A percentile compares a stretch with the other conserved stretches of the same genome.
Conservation (phyloP, 768 basidiomycete genomes). For the Naganishia vaughanmartiniae region DNA sequence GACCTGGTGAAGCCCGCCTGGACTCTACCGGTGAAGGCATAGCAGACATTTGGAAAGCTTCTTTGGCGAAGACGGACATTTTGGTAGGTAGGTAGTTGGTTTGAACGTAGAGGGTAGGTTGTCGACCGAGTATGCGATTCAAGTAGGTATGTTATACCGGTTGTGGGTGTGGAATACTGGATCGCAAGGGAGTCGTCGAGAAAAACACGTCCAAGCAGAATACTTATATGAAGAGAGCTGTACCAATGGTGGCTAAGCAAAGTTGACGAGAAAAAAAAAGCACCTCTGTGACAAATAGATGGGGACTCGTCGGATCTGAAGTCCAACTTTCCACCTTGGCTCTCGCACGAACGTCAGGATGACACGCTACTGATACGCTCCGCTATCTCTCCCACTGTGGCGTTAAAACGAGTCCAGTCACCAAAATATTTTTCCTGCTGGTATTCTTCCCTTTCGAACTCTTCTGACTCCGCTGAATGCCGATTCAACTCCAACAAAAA, state of each 20-base stretch:
- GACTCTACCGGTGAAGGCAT: conserved; percentile 31
- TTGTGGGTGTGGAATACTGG: neutral
- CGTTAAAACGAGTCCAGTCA: conserved; percentile 19
- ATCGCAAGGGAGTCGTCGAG: too few species aligned
- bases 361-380: conserved; percentile 16
- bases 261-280: conserved; percentile 8
- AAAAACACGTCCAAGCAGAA: neutral
- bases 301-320: conserved; percentile 16
- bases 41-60: conserved; percentile 42
- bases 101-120: neutral
- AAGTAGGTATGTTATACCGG: conserved; percentile 1
- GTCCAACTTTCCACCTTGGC: neutral
- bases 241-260: neutral
- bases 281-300: conserved; percentile 7
- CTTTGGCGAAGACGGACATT: conserved; percentile 51
- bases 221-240: neutral
- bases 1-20: conserved; percentile 38
- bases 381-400: conserved; percentile 7
- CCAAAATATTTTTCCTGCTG: conserved; percentile 5
- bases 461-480: neutral
- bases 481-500: conserved; percentile 1
- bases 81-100: conserved; percentile 12
- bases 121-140: neutral
- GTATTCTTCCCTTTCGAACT: too few species aligned
- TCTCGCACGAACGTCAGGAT: neutral